Conservation (phyloP, 2,329 filamentous ascomycete genomes). For the Mycosphaerella sp. region DNA sequence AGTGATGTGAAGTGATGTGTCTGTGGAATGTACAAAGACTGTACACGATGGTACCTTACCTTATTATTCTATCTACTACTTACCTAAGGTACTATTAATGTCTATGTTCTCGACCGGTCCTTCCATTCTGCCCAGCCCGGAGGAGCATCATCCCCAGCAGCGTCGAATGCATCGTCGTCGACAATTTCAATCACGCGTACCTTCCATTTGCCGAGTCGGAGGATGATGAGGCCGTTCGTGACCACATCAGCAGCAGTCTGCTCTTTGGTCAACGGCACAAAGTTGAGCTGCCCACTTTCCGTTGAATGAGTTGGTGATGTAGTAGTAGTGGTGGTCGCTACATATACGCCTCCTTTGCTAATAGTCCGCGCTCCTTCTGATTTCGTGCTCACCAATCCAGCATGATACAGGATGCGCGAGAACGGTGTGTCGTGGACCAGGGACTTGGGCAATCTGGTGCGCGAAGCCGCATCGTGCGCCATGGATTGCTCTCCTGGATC, state of each 20-base stretch:
- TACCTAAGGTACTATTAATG: not conserved
- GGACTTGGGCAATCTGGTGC: conserved; percentile 25
- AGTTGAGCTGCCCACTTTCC: conserved; percentile 49
- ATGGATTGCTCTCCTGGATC: not conserved
- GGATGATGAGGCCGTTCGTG: conserved; percentile 50
- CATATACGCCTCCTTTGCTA: conserved; percentile 32
- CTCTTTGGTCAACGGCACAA: conserved; percentile 52
- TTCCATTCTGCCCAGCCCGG: not conserved
- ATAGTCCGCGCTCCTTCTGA: conserved; percentile 31
- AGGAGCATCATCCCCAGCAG: conserved; percentile 30
- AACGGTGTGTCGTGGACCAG: conserved; percentile 27
- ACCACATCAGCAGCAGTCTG: conserved; percentile 55
- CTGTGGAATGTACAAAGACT: not conserved
- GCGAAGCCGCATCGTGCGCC: conserved; percentile 24
- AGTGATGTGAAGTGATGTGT: too few relatives aligned
- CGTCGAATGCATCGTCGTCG: conserved; percentile 48
- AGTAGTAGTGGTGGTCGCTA: conserved; percentile 20
- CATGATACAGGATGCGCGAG: conserved; percentile 30
- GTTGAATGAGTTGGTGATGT: conserved; percentile 29
- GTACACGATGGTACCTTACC: not conserved
- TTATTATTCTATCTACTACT: not conserved
- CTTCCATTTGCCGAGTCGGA: conserved; percentile 56
- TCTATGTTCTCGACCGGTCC: not conserved
- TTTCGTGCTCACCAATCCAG: conserved; percentile 30
- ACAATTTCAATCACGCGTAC: conserved; percentile 53